A percentile compares a stretch with the other conserved stretches of the same genome.
Evolutionary conservation across 345 rosid genomes (phyloP).

Genomic region (Hibiscus syriacus): DNA sequence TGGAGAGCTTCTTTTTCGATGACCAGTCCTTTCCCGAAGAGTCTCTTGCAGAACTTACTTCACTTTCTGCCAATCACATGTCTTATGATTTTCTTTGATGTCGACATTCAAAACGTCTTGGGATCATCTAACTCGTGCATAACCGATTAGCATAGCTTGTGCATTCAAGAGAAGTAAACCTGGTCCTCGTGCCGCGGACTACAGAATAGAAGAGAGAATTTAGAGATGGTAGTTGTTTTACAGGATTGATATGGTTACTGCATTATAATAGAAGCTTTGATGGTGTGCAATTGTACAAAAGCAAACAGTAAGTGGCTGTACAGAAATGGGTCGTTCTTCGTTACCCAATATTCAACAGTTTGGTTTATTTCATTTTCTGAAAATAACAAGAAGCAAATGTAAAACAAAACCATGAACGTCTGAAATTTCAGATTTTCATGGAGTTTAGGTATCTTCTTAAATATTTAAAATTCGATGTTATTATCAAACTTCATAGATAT

Average conservation of each 20-base stretch:
- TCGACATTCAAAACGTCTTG: conserved; percentile 37
- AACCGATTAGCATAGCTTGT: conserved; percentile 8
- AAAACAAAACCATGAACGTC: too few species aligned
- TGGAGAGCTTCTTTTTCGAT: conserved; percentile 13
- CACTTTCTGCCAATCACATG: conserved; percentile 18
- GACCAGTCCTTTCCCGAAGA: conserved; percentile 14
- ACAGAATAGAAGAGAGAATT: not conserved
- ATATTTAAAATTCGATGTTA: too few species aligned
- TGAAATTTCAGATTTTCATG: too few species aligned
- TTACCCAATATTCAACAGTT: too few species aligned
- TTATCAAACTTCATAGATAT: too few species aligned
- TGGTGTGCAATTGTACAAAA: conserved; percentile 19
- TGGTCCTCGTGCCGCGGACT: not conserved
- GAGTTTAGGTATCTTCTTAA: too few species aligned
- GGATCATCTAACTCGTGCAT: conserved; percentile 28
- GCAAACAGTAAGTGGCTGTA: conserved; percentile 8
- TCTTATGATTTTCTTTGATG: conserved; percentile 24
- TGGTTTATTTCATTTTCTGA: too few species aligned
- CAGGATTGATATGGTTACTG: conserved; percentile 12
- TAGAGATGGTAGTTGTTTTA: not conserved
- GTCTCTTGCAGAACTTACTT: conserved; percentile 8
- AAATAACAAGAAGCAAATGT: too few species aligned
- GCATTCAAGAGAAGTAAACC: conserved; percentile 5
- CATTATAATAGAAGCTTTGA: conserved; percentile 7
- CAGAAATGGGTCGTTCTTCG: too few species aligned